Percentiles rank a stretch among this genome's conserved stretches.
Evolutionary conservation across 257 asterid genomes (phyloP).

Genomic region (Lavandula angustifolia): DNA sequence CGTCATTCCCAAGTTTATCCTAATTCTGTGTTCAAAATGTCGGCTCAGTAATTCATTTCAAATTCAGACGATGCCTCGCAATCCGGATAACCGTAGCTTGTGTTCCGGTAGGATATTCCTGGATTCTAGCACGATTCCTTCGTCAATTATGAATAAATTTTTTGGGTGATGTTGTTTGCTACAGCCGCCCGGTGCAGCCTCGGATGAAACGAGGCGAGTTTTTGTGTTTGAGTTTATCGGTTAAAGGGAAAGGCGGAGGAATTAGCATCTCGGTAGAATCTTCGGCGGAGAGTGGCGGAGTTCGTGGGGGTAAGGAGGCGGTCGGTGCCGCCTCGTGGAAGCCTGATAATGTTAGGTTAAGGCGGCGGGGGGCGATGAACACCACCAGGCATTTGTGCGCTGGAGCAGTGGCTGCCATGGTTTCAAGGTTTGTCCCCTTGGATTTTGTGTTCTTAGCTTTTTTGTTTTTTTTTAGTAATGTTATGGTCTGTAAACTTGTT

Average conservation of each 20-base stretch:
- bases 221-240: constrained; percentile 69
- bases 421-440: constrained; percentile 60
- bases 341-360: constrained; percentile 35
- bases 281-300: constrained; percentile 33
- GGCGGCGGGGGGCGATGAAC: constrained; percentile 68
- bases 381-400: constrained; percentile 96
- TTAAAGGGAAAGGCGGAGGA: constrained; percentile 41
- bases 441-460: background rate
- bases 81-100: constrained; percentile 26
- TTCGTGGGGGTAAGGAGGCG: constrained; percentile 15
- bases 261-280: constrained; percentile 20
- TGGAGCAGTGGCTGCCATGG: constrained; percentile 95
- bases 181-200: constrained; percentile 28
- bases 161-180: constrained; percentile 32
- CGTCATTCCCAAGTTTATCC: constrained; percentile 24
- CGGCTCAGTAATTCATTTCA: constrained; percentile 22
- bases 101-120: constrained; percentile 71
- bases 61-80: background rate
- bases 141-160: constrained; percentile 40
- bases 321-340: constrained; percentile 26
- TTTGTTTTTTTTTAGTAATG: background rate
- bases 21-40: constrained; percentile 33
- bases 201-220: constrained; percentile 42
- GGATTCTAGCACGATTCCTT: constrained; percentile 50
- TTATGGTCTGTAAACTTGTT: background rate